Conservation (phyloP, 441 rosid genomes). For the Geranium incanum region DNA sequence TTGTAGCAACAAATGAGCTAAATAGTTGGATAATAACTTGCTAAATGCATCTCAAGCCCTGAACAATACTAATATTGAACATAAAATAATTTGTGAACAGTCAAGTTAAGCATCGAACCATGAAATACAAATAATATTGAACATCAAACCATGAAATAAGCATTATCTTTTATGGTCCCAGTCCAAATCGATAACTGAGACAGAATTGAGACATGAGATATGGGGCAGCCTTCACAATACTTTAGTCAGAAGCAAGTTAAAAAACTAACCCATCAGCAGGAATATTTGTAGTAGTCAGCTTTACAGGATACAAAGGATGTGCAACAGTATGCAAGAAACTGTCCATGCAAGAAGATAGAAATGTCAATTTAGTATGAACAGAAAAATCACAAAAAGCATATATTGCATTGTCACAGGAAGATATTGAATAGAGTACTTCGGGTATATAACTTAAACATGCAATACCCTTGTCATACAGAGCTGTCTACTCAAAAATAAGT, state of each 20-base stretch:
- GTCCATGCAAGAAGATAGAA: conserved; percentile 19
- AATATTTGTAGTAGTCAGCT: conserved; percentile 45
- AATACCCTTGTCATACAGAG: background rate
- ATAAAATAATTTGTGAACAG: too few species aligned
- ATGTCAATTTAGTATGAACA: conserved; percentile 7
- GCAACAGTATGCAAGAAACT: conserved; percentile 68
- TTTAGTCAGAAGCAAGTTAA: background rate
- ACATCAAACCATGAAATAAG: background rate
- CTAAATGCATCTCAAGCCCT: background rate
- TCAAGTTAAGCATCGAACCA: too few species aligned
- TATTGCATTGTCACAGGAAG: conserved; percentile 5
- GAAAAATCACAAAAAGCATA: background rate
- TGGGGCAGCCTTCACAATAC: background rate
- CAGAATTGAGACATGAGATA: background rate
- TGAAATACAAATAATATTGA: background rate
- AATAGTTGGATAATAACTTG: background rate
- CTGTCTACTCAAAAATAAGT: background rate
- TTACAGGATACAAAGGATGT: conserved; percentile 66
- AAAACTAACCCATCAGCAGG: conserved; percentile 74
- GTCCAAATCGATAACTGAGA: background rate
- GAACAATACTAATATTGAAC: conserved; percentile 1
- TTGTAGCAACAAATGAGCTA: background rate
- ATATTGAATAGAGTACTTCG: background rate
- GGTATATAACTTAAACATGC: background rate
- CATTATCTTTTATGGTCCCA: background rate